Base-by-base conservation (phyloP, 768 basidiomycete species). In the Leccinum disarticulatum region DNA sequence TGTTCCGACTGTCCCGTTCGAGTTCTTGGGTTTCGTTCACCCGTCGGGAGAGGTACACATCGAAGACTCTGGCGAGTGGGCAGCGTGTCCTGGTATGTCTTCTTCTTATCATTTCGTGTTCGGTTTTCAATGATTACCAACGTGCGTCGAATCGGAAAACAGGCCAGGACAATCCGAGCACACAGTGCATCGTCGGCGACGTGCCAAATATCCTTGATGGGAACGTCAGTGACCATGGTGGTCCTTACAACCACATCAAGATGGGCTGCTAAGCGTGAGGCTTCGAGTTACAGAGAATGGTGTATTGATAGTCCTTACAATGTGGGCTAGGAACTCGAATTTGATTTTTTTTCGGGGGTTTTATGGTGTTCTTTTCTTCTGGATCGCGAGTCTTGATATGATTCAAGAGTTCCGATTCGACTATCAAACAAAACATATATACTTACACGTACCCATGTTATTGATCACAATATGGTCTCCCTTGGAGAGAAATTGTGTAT, bases 91-190 rank as follows among this genome's bases (percentile, higher is more conserved):
- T 6, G 83, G 84, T 78, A 38, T 27, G 48, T 55, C 36, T 31
- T 31, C 9, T 2, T 35, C 27, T 30, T 7, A 1, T 17, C 53
- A 31, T 31, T 10, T 6, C 7, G 13, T 11, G 10, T 3, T 8
- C 2, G 7, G 6, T 38, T 46, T 53, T 51, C n/a, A 61, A n/a
- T 22, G 11, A 58, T 9, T 35, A 46, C 3, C 19, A 11, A 17
- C 25, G 14, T 10, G 5, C 6, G 13, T 52, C 14, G 8, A 56
- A 68, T n/a, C n/a, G 41, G 41, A 43, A 43, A 43, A 43, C 9
- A 69, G 68, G 87, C 4, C 81, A 87, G 57, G 88, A 90, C 61
- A 88, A 89, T 66, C 64, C 78, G 5, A 82, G 78, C 60, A 61
- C 51, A 4, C 67, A 78, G 58, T 68, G 62, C 43, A 66, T 61